Percentiles rank a stretch among this genome's conserved stretches.
Conservation (phyloP, 495 filamentous ascomycete genomes). For the Neurospora sp. region DNA sequence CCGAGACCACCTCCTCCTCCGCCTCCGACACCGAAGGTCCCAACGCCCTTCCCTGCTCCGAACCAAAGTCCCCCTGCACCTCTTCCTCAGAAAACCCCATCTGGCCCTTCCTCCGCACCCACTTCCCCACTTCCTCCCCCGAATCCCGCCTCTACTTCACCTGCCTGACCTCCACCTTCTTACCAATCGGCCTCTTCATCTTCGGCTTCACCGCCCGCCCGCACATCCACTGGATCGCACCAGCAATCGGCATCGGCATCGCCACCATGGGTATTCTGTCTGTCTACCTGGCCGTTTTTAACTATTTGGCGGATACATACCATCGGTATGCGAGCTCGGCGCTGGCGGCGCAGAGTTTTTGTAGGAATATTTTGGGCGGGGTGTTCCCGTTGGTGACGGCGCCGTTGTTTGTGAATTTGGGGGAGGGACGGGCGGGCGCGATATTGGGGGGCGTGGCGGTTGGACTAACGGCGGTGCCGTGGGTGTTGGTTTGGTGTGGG, state of each 20-base stretch:
- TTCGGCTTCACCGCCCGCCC: constrained; percentile 72
- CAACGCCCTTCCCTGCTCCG: not conserved
- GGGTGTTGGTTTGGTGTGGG: constrained; percentile 76
- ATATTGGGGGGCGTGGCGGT: constrained; percentile 68
- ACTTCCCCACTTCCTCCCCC: constrained; percentile 44
- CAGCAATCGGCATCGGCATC: constrained; percentile 57
- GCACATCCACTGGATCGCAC: constrained; percentile 67
- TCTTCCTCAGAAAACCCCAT: constrained; percentile 1
- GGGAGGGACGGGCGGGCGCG: constrained; percentile 62
- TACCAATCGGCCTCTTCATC: constrained; percentile 57
- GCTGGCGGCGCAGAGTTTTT: constrained; percentile 77
- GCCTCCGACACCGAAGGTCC: constrained; percentile 1
- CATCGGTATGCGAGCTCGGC: constrained; percentile 77
- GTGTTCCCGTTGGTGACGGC: constrained; percentile 70
- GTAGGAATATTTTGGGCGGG: constrained; percentile 76
- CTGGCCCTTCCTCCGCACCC: constrained; percentile 29
- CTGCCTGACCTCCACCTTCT: constrained; percentile 55
- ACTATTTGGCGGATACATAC: constrained; percentile 90
- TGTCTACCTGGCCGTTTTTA: constrained; percentile 86
- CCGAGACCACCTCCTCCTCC: constrained; percentile 5
- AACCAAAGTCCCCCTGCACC: constrained; percentile 7
- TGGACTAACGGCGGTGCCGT: constrained; percentile 68
- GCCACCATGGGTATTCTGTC: constrained; percentile 84
- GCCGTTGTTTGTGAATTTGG: constrained; percentile 61
- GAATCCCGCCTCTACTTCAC: constrained; percentile 78